Evolutionary conservation across 257 asterid species (phyloP).

Genomic region (Plantago elongata): DNA sequence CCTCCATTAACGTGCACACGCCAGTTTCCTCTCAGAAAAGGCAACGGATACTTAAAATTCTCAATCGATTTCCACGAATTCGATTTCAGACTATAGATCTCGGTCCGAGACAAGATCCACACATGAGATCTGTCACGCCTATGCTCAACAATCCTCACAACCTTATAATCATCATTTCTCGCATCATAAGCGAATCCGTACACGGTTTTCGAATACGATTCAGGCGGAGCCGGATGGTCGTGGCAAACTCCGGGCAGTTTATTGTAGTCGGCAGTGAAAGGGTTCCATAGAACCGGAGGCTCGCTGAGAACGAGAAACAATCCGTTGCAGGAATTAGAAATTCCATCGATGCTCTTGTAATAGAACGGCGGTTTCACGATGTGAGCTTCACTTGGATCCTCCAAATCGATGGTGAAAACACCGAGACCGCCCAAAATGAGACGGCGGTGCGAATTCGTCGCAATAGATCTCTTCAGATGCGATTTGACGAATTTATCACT

Average conservation of each 20-base stretch:
- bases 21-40: constrained; percentile 38
- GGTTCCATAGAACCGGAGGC: constrained; percentile 46
- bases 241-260: constrained; percentile 27
- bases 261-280: constrained; percentile 34
- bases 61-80: constrained; percentile 46
- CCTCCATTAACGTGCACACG: constrained; percentile 45
- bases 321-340: constrained; percentile 35
- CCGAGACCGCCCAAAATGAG: constrained; percentile 38
- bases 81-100: constrained; percentile 41
- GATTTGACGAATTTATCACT: constrained; percentile 34
- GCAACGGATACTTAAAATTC: constrained; percentile 39
- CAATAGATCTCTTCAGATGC: constrained; percentile 32
- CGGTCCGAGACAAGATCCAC: constrained; percentile 30
- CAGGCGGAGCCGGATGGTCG: constrained; percentile 12
- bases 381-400: constrained; percentile 17
- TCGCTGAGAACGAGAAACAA: constrained; percentile 35
- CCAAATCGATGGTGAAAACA: constrained; percentile 28
- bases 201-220: constrained; percentile 14
- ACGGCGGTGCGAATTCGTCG: constrained; percentile 24
- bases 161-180: constrained; percentile 47
- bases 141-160: constrained; percentile 37
- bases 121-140: constrained; percentile 22
- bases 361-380: constrained; percentile 32
- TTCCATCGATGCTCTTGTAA: constrained; percentile 26
- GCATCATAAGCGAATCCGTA: constrained; percentile 51